Evolutionary conservation across 1,284 basidiomycete species (phyloP).

Genomic region (Cryptococcus hybrid): DNA sequence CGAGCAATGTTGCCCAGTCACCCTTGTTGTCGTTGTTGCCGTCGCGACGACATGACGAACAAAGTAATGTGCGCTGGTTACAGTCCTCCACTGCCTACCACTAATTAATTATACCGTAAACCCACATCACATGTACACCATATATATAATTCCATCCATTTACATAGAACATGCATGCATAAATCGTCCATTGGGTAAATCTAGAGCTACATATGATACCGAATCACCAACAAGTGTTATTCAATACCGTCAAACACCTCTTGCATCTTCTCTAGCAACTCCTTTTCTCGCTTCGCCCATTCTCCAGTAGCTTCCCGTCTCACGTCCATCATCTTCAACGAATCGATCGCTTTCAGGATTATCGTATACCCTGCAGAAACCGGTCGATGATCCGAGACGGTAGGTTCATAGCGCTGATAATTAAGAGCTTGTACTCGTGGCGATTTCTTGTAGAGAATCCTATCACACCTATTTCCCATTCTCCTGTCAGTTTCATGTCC

Average conservation of each 20-base stretch:
- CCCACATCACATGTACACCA: too few species aligned
- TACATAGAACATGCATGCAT: background rate
- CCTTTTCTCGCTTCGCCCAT: conserved; percentile 62
- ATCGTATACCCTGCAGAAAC: conserved; percentile 74
- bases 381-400: conserved; percentile 82
- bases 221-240: background rate
- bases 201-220: background rate
- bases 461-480: conserved; percentile 63
- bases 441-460: conserved; percentile 74
- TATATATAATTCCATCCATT: background rate
- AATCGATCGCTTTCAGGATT: conserved; percentile 68
- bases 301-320: conserved; percentile 57
- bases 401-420: conserved; percentile 76
- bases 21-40: too few species aligned
- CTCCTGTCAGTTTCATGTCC: background rate
- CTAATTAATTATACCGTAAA: too few species aligned
- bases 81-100: too few species aligned
- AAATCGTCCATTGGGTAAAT: background rate
- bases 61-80: too few species aligned
- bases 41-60: too few species aligned
- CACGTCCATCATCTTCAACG: conserved; percentile 59
- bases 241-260: conserved; percentile 7
- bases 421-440: conserved; percentile 62
- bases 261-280: conserved; percentile 51
- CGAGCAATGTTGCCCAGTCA: too few species aligned